Percentiles rank a stretch among this genome's conserved stretches.
Conservation (phyloP, 2,329 filamentous ascomycete genomes). For the Ophiostoma sp. region DNA sequence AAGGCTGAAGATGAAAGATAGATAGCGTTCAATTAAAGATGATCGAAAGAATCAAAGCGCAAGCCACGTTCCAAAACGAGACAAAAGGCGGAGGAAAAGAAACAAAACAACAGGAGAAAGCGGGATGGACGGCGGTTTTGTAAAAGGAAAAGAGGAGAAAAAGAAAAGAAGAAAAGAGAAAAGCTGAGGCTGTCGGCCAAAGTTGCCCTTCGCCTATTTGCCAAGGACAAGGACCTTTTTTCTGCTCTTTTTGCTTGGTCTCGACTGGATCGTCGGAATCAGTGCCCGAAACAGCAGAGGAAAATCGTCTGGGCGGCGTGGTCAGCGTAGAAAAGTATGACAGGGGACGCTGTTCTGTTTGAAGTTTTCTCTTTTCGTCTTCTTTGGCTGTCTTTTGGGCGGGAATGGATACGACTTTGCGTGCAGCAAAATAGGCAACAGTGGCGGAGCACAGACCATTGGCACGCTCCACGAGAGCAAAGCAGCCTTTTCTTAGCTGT, state of each 20-base stretch:
- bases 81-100: background rate
- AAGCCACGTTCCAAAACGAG: constrained; percentile 5
- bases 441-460: constrained; percentile 12
- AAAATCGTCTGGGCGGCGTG: background rate
- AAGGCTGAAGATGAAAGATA: background rate
- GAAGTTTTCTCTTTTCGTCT: background rate
- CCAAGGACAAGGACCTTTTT: background rate
- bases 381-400: background rate
- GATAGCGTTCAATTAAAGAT: background rate
- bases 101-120: background rate
- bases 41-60: background rate
- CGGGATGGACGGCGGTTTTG: background rate
- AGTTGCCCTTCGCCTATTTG: background rate
- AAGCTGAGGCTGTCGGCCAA: background rate
- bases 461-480: background rate
- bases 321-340: background rate
- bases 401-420: background rate
- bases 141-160: background rate
- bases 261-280: background rate
- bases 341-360: background rate
- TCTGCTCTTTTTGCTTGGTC: background rate
- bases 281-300: background rate
- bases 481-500: background rate
- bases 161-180: background rate
- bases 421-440: constrained; percentile 2